Evolutionary conservation across 805 yeast genomes (phyloP).

Genomic region (Candida bentonensis): DNA sequence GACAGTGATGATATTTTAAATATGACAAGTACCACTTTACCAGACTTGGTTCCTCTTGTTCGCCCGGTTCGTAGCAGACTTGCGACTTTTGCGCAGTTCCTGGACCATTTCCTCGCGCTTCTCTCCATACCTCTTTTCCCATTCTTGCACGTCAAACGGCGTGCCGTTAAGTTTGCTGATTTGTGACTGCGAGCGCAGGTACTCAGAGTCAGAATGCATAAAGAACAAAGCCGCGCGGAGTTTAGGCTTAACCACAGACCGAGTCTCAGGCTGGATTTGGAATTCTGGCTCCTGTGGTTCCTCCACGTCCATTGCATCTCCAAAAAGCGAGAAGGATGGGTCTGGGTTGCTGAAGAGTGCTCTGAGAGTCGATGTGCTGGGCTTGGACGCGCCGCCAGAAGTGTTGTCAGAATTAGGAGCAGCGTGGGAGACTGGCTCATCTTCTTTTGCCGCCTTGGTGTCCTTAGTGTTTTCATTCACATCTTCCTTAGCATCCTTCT

Average conservation of each 20-base stretch:
- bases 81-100: constrained; percentile 56
- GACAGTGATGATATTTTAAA: constrained; percentile 2
- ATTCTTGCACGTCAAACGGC: constrained; percentile 28
- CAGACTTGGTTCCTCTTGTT: constrained; percentile 27
- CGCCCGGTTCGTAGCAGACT: constrained; percentile 53
- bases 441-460: constrained; percentile 3
- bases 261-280: constrained; percentile 13
- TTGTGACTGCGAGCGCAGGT: constrained; percentile 73
- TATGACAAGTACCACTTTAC: constrained; percentile 9
- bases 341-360: constrained; percentile 37
- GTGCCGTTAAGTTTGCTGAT: constrained; percentile 35
- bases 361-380: too few relatives aligned
- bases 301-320: constrained; percentile 34
- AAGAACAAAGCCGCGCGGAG: constrained; percentile 49
- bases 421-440: constrained; percentile 6
- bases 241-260: constrained; percentile 12
- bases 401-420: too few relatives aligned
- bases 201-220: constrained; percentile 75
- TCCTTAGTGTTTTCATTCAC: constrained; percentile 25
- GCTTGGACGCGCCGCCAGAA: too few relatives aligned
- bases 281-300: constrained; percentile 17
- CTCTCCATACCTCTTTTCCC: constrained; percentile 72
- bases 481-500: constrained; percentile 14
- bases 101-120: constrained; percentile 69
- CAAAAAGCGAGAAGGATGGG: constrained; percentile 30